phyloP scores from a whole-genome alignment of 257 asterid species.

The Solanum lignicaule region DNA sequence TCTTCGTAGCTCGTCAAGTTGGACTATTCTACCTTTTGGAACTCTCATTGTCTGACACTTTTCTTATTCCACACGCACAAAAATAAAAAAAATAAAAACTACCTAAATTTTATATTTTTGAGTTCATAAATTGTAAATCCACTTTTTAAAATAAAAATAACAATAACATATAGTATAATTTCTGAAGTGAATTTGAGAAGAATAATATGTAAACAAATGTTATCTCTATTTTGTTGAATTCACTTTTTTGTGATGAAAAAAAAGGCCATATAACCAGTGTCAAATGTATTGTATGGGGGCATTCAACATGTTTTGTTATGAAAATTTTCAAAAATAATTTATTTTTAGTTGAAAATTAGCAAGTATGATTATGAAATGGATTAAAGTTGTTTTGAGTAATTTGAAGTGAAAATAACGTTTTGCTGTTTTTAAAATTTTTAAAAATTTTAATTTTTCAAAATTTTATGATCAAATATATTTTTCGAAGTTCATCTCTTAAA shows the following conservation, averaged over 20 bases:
- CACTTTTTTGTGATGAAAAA: background rate
- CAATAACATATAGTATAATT: no score
- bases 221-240: background rate
- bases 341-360: background rate
- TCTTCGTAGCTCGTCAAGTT: background rate
- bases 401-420: background rate
- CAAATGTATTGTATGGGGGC: background rate
- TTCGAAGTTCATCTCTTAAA: background rate
- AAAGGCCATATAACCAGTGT: no score
- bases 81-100: no score
- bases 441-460: no score
- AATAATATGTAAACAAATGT: background rate
- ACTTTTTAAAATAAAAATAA: no score
- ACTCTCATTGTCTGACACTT: no score
- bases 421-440: background rate
- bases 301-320: background rate
- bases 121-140: no score
- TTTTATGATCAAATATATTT: no score
- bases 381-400: background rate
- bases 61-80: no score
- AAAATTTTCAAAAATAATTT: no score
- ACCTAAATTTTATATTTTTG: no score
- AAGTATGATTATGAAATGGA: no score
- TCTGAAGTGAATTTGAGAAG: background rate
- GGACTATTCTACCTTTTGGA: background rate